Percentiles rank a stretch among this genome's conserved stretches.
These are phyloP conservation scores for Staphylotrichum longicolle DNA, from an alignment of 495 filamentous ascomycete species.

Conservation along the genomic window DNA sequence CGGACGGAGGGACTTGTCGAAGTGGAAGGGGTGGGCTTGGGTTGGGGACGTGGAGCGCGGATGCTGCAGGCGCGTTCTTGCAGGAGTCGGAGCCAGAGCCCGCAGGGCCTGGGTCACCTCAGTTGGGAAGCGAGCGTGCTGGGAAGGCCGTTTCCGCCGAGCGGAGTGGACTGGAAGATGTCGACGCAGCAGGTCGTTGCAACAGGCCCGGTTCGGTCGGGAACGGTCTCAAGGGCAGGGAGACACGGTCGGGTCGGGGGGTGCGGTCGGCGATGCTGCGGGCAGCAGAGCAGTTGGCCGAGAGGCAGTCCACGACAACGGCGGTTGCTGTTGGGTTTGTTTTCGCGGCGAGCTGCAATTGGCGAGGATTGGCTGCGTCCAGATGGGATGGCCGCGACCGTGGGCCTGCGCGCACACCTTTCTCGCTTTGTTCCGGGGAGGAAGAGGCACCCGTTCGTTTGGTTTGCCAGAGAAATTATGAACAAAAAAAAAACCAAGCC, in stretches of 20 bases:
- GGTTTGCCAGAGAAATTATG: conserved; percentile 16
- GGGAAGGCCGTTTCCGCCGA: background rate
- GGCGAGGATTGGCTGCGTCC: conserved; percentile 2
- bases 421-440: conserved; percentile 6
- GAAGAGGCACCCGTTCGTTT: conserved; percentile 2
- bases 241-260: conserved; percentile 2
- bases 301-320: conserved; percentile 15
- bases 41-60: conserved; percentile 30
- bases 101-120: too few species aligned
- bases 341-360: conserved; percentile 10
- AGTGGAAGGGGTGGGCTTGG: background rate
- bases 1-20: conserved; percentile 16
- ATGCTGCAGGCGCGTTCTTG: conserved; percentile 30
- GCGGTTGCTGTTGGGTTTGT: background rate
- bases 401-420: conserved; percentile 9
- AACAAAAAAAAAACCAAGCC: background rate
- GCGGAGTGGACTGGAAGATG: background rate
- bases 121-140: too few species aligned
- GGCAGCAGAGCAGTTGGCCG: conserved; percentile 16
- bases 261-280: conserved; percentile 13
- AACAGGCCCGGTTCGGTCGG: conserved; percentile 3
- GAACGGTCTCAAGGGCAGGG: conserved; percentile 4
- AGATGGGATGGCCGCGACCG: conserved; percentile 17
- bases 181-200: conserved; percentile 3
- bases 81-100: conserved; percentile 7